Evolutionary conservation across 257 asterid genomes (phyloP), one percentile per base, ranked within the genome.

Genomic region (Phtheirospermum japonicum): DNA sequence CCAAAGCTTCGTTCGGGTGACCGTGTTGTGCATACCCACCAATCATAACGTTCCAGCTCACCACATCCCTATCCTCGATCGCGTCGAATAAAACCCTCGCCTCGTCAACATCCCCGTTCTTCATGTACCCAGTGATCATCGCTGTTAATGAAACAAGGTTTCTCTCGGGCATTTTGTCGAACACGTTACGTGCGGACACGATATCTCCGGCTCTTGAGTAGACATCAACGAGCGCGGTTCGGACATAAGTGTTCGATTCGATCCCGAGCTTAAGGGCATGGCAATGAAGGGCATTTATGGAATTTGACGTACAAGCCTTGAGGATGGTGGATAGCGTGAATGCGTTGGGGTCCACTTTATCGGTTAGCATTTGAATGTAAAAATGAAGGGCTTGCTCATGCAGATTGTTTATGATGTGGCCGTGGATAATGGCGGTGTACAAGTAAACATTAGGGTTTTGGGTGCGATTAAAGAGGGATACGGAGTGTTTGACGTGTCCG

Each of bases 11-110:
- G 39, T 77, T 80, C 33, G 82, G 80, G 63, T 60, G 56, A 17
- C 80, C 82, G 8, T 75, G 75, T 50, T 77, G 82, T 19, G 83
- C 80, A 49, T 77, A 77, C 51, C 83, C 89, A 16, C 74, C 84
- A 59, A 83, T 79, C 76, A 82, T 76, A 53, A 74, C 88, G 18
- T 71, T 78, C 85, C 88, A 82, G 67, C 80, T 68, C 65, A 80
- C 84, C 40, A 80, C 83, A 52, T 83, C 83, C 71, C 74, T 75
- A 66, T 77, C 77, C 52, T 67, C 76, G 84, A 80, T 71, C 61
- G 62, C 74, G 52, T 83, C 74, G 18, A 83, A 83, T 66, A 83
- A 26, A 19, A 13, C 13, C 50, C 77, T 79, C 0, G 82, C 89
- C 74, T 79, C 74, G 49, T 75, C 80, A 33, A 80, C 26, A 62